Base-by-base conservation (phyloP, 73 alveolate species). In the Blepharisma stoltei region DNA sequence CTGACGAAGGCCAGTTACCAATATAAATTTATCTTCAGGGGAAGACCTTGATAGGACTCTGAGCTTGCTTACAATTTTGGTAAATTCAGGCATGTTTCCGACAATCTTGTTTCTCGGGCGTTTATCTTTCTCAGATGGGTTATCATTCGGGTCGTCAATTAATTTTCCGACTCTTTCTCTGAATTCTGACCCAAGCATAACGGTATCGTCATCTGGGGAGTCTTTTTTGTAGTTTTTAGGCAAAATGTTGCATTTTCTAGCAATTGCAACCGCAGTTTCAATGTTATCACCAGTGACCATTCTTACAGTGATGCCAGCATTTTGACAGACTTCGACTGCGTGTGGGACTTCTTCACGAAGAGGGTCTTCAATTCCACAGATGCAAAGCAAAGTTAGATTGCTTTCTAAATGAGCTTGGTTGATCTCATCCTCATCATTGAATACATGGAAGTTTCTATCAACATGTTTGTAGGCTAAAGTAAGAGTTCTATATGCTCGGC, bases 241-340 rank as follows among this genome's bases (percentile, higher is more conserved):
- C 44, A 95, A 81, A 55, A 95, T 93, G 21, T 95, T 95, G 54
- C 95, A 97, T 54, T 90, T 89, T 66, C 78, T 88, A 20, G 98
- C 92, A 67, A 94, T 92, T 9, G 98, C 97, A 46, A 83, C 86
- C 18, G 99, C 99, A 20, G 99, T 94, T 68, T 94, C 97, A 70
- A 83, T 68, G 70, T 94, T 92, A 84, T 94, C 99, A 20, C 99
- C 99, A 32, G 99, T 94, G 7, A 92, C 98, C 99, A 94, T 94
- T 75, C 98, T 81, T 1, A 94, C 96, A 14, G 90, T 90, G 45
- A 94, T 94, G 38, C 96, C 97, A 80, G 99, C 90, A 38, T 75
- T 84, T 65, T 90, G 88, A 77, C 97, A 92, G 67, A 67, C 78
- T 67, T 48, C 65, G 44, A 94, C 92, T 66, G 98, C 97, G 60